phyloP scores from a whole-genome alignment of 2,329 filamentous ascomycete species.

The Fusarium secorum region DNA sequence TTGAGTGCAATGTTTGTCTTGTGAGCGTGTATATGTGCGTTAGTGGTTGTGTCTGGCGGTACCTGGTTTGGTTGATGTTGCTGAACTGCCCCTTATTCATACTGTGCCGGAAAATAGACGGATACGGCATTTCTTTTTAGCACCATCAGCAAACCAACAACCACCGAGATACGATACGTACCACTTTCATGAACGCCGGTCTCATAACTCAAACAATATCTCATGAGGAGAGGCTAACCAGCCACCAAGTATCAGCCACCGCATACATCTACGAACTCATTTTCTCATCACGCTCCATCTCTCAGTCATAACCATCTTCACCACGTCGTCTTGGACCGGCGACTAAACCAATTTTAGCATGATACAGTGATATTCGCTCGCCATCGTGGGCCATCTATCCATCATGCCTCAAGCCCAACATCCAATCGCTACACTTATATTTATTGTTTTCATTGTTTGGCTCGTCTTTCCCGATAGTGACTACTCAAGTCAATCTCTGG shows the following conservation, averaged over 20 bases:
- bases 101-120: conserved; percentile 32
- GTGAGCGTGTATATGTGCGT: conserved; percentile 1
- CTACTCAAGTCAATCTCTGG: conserved; percentile 45
- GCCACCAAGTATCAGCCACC: neutral
- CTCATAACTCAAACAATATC: conserved; percentile 10
- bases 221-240: neutral
- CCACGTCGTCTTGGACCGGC: conserved; percentile 14
- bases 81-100: conserved; percentile 28
- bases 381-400: conserved; percentile 37
- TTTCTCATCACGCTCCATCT: neutral
- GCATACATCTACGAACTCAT: neutral
- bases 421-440: conserved; percentile 43
- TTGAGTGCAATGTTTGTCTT: neutral
- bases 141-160: conserved; percentile 9
- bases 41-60: neutral
- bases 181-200: conserved; percentile 1
- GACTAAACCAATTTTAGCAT: conserved; percentile 30
- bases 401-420: conserved; percentile 59
- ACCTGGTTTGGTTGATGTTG: conserved; percentile 15
- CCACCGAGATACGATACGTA: conserved; percentile 30
- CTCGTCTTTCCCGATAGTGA: conserved; percentile 50
- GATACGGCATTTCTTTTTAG: conserved; percentile 33
- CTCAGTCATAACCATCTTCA: neutral
- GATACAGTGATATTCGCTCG: conserved; percentile 33
- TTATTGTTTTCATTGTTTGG: conserved; percentile 51